phyloP scores from a whole-genome alignment of 345 rosid genomes.

The Psidium guajava region DNA sequence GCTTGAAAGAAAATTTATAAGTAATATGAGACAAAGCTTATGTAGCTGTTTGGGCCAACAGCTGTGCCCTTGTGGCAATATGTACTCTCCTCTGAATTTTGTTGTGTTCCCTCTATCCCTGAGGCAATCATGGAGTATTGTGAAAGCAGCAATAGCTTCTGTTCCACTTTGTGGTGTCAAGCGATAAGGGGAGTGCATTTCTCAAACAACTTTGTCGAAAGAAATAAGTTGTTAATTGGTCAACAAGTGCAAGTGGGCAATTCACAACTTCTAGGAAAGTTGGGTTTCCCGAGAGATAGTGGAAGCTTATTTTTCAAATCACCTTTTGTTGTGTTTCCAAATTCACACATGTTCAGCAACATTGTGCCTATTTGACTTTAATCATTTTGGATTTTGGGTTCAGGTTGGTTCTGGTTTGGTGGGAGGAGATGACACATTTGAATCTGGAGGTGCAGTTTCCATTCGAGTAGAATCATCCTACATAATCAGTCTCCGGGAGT shows the following conservation, averaged over 20 bases:
- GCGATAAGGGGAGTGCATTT: neutral
- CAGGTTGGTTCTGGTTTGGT: slow-evolving; percentile 83
- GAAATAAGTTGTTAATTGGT: neutral
- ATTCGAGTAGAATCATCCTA: slow-evolving; percentile 76
- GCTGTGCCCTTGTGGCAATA: neutral
- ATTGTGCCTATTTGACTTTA: neutral
- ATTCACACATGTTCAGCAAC: neutral
- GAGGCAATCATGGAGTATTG: neutral
- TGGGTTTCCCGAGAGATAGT: neutral
- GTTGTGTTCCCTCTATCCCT: neutral
- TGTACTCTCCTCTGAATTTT: neutral
- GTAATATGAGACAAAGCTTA: neutral
- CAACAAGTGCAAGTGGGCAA: neutral
- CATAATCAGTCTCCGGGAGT: slow-evolving; percentile 73
- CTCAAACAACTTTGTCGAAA: neutral
- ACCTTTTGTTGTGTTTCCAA: neutral
- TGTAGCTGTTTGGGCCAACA: neutral
- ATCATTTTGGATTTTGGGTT: neutral
- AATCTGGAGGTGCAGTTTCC: slow-evolving; percentile 58
- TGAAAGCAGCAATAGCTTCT: neutral
- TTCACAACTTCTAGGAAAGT: neutral
- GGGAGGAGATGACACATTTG: slow-evolving; percentile 74
- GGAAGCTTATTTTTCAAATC: neutral
- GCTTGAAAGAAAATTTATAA: neutral
- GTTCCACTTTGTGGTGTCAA: neutral